Conservation (phyloP, 306 rosid species). For the Vicia sativa region DNA sequence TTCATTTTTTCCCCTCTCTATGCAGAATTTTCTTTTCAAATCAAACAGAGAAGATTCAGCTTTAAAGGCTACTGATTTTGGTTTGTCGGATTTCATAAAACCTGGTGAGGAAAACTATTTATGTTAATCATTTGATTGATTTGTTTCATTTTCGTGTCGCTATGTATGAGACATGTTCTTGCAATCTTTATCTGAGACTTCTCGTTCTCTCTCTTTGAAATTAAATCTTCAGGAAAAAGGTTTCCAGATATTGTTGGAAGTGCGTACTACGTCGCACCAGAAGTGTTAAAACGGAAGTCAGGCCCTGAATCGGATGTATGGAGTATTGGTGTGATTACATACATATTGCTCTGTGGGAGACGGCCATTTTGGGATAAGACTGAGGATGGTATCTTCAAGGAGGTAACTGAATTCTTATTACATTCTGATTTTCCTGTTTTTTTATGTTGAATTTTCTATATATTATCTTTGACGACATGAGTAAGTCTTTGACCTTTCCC, state of each 20-base stretch:
- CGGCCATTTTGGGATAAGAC: constrained; percentile 99
- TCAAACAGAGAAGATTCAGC: constrained; percentile 69
- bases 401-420: constrained; percentile 60
- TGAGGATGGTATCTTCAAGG: constrained; percentile 99
- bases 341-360: constrained; percentile 94
- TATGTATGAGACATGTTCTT: constrained; percentile 31
- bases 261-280: constrained; percentile 99
- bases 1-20: constrained; percentile 36
- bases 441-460: constrained; percentile 18
- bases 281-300: constrained; percentile 93
- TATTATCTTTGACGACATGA: neutral
- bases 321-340: constrained; percentile 99
- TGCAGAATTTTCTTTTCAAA: constrained; percentile 94
- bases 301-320: constrained; percentile 99
- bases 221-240: constrained; percentile 63
- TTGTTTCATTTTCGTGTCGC: constrained; percentile 27
- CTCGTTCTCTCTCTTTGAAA: constrained; percentile 35
- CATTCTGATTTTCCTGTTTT: constrained; percentile 19
- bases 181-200: constrained; percentile 33
- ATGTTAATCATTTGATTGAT: constrained; percentile 3
- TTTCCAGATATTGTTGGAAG: constrained; percentile 97
- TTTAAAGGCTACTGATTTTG: constrained; percentile 96
- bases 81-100: constrained; percentile 94
- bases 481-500: neutral
- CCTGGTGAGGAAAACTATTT: constrained; percentile 63